These are phyloP conservation scores for Neckera pumila DNA, from an alignment of 225 moss, liverwort and hornwort genomes.

Conservation along the genomic window DNA sequence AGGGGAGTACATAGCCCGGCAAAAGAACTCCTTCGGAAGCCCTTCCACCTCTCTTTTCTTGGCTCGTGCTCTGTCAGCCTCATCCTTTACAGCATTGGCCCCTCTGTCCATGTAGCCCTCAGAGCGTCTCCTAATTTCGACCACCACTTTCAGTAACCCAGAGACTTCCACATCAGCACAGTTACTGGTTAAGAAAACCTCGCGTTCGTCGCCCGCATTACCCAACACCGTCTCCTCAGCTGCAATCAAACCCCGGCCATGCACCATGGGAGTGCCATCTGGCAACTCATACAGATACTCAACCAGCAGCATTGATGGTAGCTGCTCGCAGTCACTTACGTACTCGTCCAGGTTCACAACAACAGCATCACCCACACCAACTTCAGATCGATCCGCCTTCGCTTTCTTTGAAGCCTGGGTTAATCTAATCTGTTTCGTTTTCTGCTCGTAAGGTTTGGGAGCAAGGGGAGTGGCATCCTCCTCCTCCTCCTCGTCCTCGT, in stretches of 20 bases:
- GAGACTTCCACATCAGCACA: slow-evolving; percentile 74
- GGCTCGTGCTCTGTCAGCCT: slow-evolving; percentile 49
- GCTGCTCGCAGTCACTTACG: slow-evolving; percentile 15
- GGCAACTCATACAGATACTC: slow-evolving; percentile 68
- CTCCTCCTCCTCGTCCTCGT: slow-evolving; percentile 48
- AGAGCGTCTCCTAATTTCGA: slow-evolving; percentile 46
- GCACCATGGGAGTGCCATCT: slow-evolving; percentile 67
- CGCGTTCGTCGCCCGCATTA: slow-evolving; percentile 69
- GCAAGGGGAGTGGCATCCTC: slow-evolving; percentile 37
- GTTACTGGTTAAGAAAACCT: slow-evolving; percentile 62
- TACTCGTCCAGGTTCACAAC: slow-evolving; percentile 40
- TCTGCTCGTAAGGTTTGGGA: slow-evolving; percentile 17
- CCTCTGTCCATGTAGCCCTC: slow-evolving; percentile 62
- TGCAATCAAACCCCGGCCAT: slow-evolving; percentile 60
- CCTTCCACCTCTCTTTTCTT: slow-evolving; percentile 48
- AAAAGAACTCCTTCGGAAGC: slow-evolving; percentile 49
- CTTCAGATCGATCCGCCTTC: slow-evolving; percentile 21
- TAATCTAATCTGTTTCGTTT: slow-evolving; percentile 20
- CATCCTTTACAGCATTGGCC: slow-evolving; percentile 54
- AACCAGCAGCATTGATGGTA: slow-evolving; percentile 47
- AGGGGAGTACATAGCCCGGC: slow-evolving; percentile 65
- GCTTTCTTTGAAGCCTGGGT: slow-evolving; percentile 14
- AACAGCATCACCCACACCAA: slow-evolving; percentile 58
- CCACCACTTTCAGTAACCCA: slow-evolving; percentile 23
- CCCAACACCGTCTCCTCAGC: slow-evolving; percentile 69